These are phyloP conservation scores for Ceratopteris richardii DNA, from an alignment of 75 land plant species.

Conservation along the genomic window DNA sequence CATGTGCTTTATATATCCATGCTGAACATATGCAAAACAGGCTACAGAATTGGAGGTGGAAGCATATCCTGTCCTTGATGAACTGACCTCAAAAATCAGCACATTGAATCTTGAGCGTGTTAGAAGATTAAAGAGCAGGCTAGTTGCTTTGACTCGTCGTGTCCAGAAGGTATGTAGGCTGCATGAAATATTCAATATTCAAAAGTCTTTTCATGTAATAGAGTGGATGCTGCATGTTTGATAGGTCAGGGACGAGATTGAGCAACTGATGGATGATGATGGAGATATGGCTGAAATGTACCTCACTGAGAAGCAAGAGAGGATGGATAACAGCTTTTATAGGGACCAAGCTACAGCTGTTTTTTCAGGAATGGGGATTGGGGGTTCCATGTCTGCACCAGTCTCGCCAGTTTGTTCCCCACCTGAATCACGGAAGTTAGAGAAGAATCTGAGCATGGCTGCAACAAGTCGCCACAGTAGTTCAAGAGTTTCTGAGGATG, in stretches of 20 bases:
- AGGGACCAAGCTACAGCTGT: conserved; percentile 44
- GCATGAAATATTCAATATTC: too few species aligned
- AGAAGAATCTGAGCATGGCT: conserved; percentile 63
- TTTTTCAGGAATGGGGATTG: conserved; percentile 40
- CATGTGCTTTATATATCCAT: too few species aligned
- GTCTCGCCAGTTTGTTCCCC: conserved; percentile 94
- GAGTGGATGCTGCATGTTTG: not conserved
- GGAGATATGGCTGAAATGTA: conserved; percentile 47
- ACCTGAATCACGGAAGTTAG: conserved; percentile 26
- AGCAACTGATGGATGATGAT: conserved; percentile 41
- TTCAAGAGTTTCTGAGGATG: conserved; percentile 35
- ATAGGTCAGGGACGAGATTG: conserved; percentile 40
- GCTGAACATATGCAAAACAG: conserved; percentile 31
- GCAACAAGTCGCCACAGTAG: conserved; percentile 73
- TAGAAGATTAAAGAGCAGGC: conserved; percentile 82
- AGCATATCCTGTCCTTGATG: conserved; percentile 88
- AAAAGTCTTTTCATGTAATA: not conserved
- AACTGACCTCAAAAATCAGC: conserved; percentile 86
- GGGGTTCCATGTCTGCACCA: conserved; percentile 74
- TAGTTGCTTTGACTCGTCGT: conserved; percentile 80
- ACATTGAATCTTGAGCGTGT: conserved; percentile 83
- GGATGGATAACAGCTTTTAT: conserved; percentile 40
- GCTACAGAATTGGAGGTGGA: conserved; percentile 91
- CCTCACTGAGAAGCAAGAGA: conserved; percentile 38
- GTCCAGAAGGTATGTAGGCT: conserved; percentile 66